A percentile compares a stretch with the other conserved stretches of the same genome.
phyloP scores from a whole-genome alignment of 2,329 filamentous ascomycete species.

The Microdochium trichocladiopsis region DNA sequence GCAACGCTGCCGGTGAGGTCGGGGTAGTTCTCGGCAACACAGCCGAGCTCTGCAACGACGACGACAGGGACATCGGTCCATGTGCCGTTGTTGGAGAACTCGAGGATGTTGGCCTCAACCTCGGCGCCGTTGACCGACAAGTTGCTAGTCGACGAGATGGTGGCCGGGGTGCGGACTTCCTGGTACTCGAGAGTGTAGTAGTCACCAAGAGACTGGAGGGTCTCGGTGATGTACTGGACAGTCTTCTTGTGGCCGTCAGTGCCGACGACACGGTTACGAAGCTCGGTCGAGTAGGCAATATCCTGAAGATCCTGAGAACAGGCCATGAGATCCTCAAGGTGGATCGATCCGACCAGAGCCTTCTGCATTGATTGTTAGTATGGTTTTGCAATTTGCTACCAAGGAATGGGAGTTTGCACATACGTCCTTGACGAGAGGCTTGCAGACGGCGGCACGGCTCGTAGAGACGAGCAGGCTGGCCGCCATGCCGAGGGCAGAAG shows the following conservation, averaged over 20 bases:
- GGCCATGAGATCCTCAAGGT: slow-evolving; percentile 15
- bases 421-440: neutral
- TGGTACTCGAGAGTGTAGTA: slow-evolving; percentile 24
- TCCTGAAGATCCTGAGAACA: slow-evolving; percentile 20
- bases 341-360: slow-evolving; percentile 14
- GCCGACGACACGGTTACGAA: slow-evolving; percentile 23
- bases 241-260: slow-evolving; percentile 24
- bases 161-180: slow-evolving; percentile 17
- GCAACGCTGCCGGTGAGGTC: slow-evolving; percentile 43
- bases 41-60: slow-evolving; percentile 41
- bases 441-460: slow-evolving; percentile 12
- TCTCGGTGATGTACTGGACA: slow-evolving; percentile 23
- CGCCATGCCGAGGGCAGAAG: slow-evolving; percentile 8
- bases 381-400: neutral
- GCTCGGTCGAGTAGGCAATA: slow-evolving; percentile 19
- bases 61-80: slow-evolving; percentile 30
- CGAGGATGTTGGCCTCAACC: slow-evolving; percentile 26
- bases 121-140: slow-evolving; percentile 12
- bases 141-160: slow-evolving; percentile 9
- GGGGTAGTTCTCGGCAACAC: slow-evolving; percentile 40
- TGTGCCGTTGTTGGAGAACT: slow-evolving; percentile 24
- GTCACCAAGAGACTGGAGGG: slow-evolving; percentile 22
- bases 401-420: neutral
- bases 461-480: slow-evolving; percentile 10
- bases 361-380: slow-evolving; percentile 12